Percentiles rank a stretch among this genome's conserved stretches.
These are phyloP conservation scores for Penicillium sp. DNA, from an alignment of 2,329 filamentous ascomycete species.

Conservation along the genomic window DNA sequence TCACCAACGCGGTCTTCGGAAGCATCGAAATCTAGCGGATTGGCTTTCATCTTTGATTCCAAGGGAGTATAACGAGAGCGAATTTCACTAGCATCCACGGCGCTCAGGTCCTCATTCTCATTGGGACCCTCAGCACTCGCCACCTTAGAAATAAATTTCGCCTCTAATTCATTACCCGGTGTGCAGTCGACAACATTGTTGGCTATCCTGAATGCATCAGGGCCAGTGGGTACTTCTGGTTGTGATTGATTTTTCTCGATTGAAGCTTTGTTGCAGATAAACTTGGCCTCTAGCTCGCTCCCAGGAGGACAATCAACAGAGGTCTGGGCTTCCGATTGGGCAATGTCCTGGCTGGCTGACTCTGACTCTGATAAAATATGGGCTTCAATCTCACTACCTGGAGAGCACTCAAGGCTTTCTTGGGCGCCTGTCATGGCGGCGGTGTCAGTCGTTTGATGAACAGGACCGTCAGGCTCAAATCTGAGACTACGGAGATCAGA, in stretches of 20 bases:
- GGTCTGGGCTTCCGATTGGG: background rate
- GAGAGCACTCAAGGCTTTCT: conserved; percentile 5
- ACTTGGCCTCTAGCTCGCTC: conserved; percentile 18
- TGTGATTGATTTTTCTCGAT: background rate
- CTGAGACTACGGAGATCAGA: background rate
- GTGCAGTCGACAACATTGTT: conserved; percentile 5
- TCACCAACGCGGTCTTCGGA: conserved; percentile 14
- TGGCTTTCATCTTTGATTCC: background rate
- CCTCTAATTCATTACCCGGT: conserved; percentile 16
- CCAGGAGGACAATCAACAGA: conserved; percentile 18
- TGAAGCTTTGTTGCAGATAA: background rate
- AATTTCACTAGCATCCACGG: conserved; percentile 13
- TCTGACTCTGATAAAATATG: conserved; percentile 8
- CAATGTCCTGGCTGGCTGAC: background rate
- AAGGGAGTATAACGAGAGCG: conserved; percentile 8
- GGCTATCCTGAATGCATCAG: background rate
- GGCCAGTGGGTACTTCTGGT: background rate
- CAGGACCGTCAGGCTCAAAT: background rate
- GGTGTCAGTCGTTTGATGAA: background rate
- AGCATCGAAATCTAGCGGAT: background rate
- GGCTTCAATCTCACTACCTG: conserved; percentile 15
- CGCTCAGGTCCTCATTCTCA: conserved; percentile 3
- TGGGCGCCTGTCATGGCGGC: background rate
- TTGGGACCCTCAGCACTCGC: background rate
- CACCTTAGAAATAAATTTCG: conserved; percentile 7